These are phyloP conservation scores for Nothopassalora personata DNA, from an alignment of 2,329 filamentous ascomycete species.

Conservation along the genomic window DNA sequence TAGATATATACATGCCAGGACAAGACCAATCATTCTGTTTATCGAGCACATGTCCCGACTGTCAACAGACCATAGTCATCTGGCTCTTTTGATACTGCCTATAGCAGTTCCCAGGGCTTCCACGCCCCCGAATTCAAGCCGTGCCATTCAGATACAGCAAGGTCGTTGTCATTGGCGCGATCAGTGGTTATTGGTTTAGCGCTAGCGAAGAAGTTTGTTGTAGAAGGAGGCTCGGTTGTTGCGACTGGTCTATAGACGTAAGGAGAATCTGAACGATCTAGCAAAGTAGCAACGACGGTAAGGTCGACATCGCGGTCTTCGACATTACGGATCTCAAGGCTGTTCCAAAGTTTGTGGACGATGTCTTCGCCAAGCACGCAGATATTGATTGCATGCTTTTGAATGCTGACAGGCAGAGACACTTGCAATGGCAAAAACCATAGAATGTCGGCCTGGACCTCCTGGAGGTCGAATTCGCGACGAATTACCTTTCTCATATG, in stretches of 20 bases:
- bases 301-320: slow-evolving; percentile 44
- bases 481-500: slow-evolving; percentile 48
- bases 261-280: slow-evolving; percentile 48
- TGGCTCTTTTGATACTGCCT: neutral
- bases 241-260: slow-evolving; percentile 47
- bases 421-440: slow-evolving; percentile 47
- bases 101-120: neutral
- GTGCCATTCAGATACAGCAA: slow-evolving; percentile 48
- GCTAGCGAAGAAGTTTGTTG: slow-evolving; percentile 45
- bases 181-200: slow-evolving; percentile 46
- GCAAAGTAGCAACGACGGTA: slow-evolving; percentile 44
- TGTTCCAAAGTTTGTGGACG: slow-evolving; percentile 42
- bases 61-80: neutral
- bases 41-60: neutral
- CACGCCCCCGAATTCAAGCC: neutral
- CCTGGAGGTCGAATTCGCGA: slow-evolving; percentile 25
- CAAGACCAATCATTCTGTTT: neutral
- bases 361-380: slow-evolving; percentile 42
- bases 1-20: neutral
- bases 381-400: slow-evolving; percentile 51
- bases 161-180: slow-evolving; percentile 51
- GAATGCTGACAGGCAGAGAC: slow-evolving; percentile 50
- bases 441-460: slow-evolving; percentile 42
- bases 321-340: slow-evolving; percentile 48
- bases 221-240: slow-evolving; percentile 45